Conservation (phyloP, 148 eudicot species). For the Fagopyrum esculentum region DNA sequence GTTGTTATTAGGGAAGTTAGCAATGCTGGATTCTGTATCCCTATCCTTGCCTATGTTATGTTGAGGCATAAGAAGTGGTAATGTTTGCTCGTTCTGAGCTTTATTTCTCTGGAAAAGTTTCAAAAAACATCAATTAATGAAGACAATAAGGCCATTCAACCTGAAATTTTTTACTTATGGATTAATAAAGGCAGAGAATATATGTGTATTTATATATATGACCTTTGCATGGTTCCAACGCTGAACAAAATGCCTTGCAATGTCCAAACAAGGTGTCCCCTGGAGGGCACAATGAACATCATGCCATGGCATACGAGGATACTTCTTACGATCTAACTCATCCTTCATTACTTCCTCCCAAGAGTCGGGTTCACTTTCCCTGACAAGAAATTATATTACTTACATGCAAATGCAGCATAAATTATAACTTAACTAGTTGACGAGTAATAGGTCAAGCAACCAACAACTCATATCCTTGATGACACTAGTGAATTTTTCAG, state of each 20-base stretch:
- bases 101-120: conserved; percentile 70
- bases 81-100: conserved; percentile 85
- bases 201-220: background rate
- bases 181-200: background rate
- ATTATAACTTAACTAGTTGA: too few relatives aligned
- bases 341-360: conserved; percentile 98
- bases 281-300: conserved; percentile 96
- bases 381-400: conserved; percentile 9
- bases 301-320: conserved; percentile 99
- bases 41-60: conserved; percentile 65
- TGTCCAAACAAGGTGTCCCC: conserved; percentile 96
- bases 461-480: too few relatives aligned
- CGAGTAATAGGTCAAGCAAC: too few relatives aligned
- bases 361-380: conserved; percentile 97
- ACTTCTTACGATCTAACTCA: conserved; percentile 74
- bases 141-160: background rate
- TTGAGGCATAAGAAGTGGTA: conserved; percentile 93
- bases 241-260: conserved; percentile 96
- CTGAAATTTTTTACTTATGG: background rate
- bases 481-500: too few relatives aligned
- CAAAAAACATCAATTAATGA: conserved; percentile 10
- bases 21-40: conserved; percentile 34
- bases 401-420: too few relatives aligned
- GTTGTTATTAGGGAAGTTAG: conserved; percentile 23
- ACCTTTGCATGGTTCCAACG: conserved; percentile 99